phyloP scores from a whole-genome alignment of 2,329 filamentous ascomycete genomes.

The Paecilomyces sp. region DNA sequence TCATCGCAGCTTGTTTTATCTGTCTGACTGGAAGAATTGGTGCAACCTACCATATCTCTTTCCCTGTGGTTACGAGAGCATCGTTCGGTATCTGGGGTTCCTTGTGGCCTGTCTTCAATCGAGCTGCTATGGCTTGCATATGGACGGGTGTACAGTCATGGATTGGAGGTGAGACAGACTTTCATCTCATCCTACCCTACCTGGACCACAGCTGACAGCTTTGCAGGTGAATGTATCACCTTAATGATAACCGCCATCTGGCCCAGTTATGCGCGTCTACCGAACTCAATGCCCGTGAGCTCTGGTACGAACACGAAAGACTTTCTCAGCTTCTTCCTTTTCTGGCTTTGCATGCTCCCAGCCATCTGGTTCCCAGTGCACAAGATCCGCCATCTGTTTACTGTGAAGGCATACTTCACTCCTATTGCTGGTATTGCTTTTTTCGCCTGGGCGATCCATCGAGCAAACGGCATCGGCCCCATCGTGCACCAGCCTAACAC shows the following conservation, averaged over 20 bases:
- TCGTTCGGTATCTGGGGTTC: slow-evolving; percentile 87
- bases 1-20: slow-evolving; percentile 68
- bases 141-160: slow-evolving; percentile 52
- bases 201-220: not conserved
- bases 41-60: slow-evolving; percentile 80
- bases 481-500: slow-evolving; percentile 64
- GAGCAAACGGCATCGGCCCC: slow-evolving; percentile 75
- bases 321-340: slow-evolving; percentile 78
- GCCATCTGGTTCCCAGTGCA: slow-evolving; percentile 88
- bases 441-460: slow-evolving; percentile 78
- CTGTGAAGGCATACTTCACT: slow-evolving; percentile 78
- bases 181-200: not conserved
- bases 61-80: slow-evolving; percentile 70
- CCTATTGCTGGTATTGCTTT: slow-evolving; percentile 77
- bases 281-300: slow-evolving; percentile 56
- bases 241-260: slow-evolving; percentile 86
- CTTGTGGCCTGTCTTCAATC: slow-evolving; percentile 82
- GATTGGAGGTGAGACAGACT: slow-evolving; percentile 54
- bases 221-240: slow-evolving; percentile 65
- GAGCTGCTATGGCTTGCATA: slow-evolving; percentile 73
- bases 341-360: slow-evolving; percentile 73
- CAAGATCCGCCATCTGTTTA: slow-evolving; percentile 83
- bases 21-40: slow-evolving; percentile 75
- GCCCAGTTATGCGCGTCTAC: slow-evolving; percentile 53
- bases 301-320: slow-evolving; percentile 68